Conservation (phyloP, 495 filamentous ascomycete species). For the Chaetomium fimeti region DNA sequence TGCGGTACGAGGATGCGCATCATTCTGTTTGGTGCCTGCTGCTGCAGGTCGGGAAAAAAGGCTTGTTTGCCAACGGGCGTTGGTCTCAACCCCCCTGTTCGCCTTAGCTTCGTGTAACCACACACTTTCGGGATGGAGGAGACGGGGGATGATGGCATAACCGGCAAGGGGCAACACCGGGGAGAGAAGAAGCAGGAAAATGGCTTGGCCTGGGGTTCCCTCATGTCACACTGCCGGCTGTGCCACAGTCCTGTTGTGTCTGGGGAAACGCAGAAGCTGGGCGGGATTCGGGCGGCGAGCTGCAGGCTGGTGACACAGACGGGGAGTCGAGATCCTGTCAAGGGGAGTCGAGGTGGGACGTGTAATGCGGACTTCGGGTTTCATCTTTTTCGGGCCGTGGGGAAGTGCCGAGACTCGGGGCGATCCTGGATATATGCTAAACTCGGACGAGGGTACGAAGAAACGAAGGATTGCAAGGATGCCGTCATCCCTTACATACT, state of each 20-base stretch:
- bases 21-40: not conserved
- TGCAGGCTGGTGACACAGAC: constrained; percentile 1
- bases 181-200: not conserved
- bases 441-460: not conserved
- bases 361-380: not conserved
- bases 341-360: not conserved
- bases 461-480: too few species aligned
- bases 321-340: not conserved
- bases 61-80: not conserved
- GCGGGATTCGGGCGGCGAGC: constrained; percentile 2
- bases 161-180: not conserved
- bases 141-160: not conserved
- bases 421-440: not conserved
- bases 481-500: too few species aligned
- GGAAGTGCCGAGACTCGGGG: constrained; percentile 8
- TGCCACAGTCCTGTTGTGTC: constrained; percentile 1
- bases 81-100: constrained; percentile 2
- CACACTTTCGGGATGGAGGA: constrained; percentile 14
- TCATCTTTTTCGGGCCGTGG: not conserved
- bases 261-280: not conserved
- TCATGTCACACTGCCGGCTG: constrained; percentile 2
- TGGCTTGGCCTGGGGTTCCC: not conserved
- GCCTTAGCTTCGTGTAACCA: constrained; percentile 24
- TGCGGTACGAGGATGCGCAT: not conserved
- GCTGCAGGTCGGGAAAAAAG: constrained; percentile 6